Conservation (phyloP, 352 stramenopile species). For the Peronosclerospora sorghi region DNA sequence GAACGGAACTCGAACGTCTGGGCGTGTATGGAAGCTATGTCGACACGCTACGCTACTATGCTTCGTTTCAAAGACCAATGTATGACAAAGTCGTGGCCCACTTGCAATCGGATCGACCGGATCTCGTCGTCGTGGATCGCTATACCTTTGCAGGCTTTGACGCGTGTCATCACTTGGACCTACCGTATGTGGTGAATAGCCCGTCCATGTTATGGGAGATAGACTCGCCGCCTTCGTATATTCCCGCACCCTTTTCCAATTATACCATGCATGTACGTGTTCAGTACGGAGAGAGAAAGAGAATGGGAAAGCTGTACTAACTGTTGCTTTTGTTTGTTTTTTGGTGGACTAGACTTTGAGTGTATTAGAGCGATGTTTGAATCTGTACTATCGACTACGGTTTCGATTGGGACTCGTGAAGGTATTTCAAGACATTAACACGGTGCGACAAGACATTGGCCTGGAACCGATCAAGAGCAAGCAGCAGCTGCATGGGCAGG, state of each 20-base stretch:
- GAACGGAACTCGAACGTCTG: conserved; percentile 20
- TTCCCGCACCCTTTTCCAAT: conserved; percentile 77
- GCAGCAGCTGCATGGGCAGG: conserved; percentile 37
- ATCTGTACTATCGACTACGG: conserved; percentile 62
- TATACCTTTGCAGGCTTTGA: conserved; percentile 79
- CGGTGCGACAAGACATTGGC: conserved; percentile 37
- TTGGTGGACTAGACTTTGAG: conserved; percentile 37
- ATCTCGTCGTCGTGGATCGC: conserved; percentile 64
- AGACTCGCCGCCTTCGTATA: conserved; percentile 69
- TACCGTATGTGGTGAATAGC: conserved; percentile 79
- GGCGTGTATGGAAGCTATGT: conserved; percentile 63
- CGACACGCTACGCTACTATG: conserved; percentile 55
- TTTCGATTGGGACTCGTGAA: conserved; percentile 56
- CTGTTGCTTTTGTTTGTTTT: not conserved
- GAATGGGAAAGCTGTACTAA: conserved; percentile 1
- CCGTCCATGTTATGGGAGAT: conserved; percentile 75
- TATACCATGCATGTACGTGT: conserved; percentile 55
- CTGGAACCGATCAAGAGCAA: conserved; percentile 41
- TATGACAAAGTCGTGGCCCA: conserved; percentile 42
- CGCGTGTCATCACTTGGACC: conserved; percentile 36
- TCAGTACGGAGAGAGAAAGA: not conserved
- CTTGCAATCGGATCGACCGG: conserved; percentile 49
- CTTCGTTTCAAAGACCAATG: conserved; percentile 75
- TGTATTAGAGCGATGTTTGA: conserved; percentile 68
- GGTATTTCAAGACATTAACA: conserved; percentile 57